Conservation (phyloP, 768 basidiomycete genomes). For the Serendipita sp. region DNA sequence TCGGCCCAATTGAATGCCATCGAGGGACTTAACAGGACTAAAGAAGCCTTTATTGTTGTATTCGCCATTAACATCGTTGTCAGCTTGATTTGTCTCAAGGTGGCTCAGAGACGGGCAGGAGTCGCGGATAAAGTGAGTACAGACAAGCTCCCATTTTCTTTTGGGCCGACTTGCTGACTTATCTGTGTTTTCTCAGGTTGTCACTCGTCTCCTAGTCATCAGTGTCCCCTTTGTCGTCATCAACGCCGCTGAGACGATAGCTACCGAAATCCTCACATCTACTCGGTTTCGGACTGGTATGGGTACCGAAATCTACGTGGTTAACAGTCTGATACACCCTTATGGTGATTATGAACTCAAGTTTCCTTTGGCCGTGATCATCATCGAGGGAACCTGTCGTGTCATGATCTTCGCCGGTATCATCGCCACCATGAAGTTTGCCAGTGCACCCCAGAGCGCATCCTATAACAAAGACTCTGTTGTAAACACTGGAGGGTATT, state of each 20-base stretch:
- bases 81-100: background rate
- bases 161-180: background rate
- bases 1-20: background rate
- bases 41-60: background rate
- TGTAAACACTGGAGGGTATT: background rate
- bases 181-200: background rate
- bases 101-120: background rate
- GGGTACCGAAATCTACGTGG: too few relatives aligned
- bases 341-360: too few relatives aligned
- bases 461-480: background rate
- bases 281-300: too few relatives aligned
- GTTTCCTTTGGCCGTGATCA: background rate
- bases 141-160: too few relatives aligned
- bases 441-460: background rate
- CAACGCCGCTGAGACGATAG: background rate
- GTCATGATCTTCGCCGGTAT: background rate
- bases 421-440: background rate
- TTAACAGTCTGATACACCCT: too few relatives aligned
- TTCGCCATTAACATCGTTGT: background rate
- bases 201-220: background rate
- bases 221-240: background rate
- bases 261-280: background rate
- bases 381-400: background rate
- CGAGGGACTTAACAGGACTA: background rate
- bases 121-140: background rate